Conservation (phyloP, 1,284 basidiomycete genomes). For the Tilletia caries region DNA sequence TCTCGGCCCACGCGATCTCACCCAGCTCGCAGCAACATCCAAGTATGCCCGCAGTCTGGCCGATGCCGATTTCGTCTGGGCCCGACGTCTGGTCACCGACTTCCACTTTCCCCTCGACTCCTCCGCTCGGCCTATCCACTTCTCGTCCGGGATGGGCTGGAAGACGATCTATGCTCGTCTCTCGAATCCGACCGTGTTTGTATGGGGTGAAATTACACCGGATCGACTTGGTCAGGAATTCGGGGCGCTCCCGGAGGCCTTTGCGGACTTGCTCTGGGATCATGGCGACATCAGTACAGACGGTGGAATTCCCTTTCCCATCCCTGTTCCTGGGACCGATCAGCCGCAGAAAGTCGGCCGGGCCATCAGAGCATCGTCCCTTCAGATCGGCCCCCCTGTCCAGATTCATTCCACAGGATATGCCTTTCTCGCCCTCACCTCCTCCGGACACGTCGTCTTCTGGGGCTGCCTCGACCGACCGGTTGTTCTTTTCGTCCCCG, state of each 20-base stretch:
- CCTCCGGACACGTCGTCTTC: conserved; percentile 23
- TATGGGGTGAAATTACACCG: conserved; percentile 27
- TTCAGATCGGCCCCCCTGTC: conserved; percentile 15
- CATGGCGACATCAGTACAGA: no score
- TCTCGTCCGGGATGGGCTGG: conserved; percentile 21
- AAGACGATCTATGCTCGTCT: conserved; percentile 30
- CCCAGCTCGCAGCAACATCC: conserved; percentile 21
- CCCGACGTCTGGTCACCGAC: conserved; percentile 25
- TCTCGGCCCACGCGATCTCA: conserved; percentile 24
- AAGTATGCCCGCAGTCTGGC: conserved; percentile 16
- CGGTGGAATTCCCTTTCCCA: conserved; percentile 28
- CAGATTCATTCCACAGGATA: conserved; percentile 34
- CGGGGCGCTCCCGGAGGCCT: no score
- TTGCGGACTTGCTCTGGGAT: no score
- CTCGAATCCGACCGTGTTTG: conserved; percentile 23
- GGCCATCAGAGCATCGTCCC: conserved; percentile 13
- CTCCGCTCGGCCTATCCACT: conserved; percentile 18
- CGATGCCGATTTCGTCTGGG: conserved; percentile 31
- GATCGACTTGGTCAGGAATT: conserved; percentile 26
- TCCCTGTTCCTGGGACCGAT: conserved; percentile 14
- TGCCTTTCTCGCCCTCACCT: conserved; percentile 32
- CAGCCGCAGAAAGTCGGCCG: neutral
- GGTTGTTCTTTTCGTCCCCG: no score
- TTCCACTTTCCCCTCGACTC: conserved; percentile 31
- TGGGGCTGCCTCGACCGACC: conserved; percentile 35